Percentiles rank a stretch among this genome's conserved stretches.
Conservation (phyloP, 148 eudicot species). For the Heliosperma pusillum region DNA sequence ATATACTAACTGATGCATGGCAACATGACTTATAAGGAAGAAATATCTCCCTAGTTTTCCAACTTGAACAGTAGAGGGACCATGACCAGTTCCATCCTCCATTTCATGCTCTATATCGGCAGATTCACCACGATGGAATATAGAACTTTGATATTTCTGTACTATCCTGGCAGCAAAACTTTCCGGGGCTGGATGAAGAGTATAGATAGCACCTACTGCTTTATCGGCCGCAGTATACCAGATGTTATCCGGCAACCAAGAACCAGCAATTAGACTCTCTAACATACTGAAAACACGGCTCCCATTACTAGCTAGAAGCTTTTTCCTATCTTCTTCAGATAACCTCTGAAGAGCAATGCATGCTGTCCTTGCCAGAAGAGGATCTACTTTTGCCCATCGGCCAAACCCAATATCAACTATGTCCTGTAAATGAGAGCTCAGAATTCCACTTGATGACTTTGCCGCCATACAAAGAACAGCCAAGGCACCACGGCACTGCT, state of each 20-base stretch:
- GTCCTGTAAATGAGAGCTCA: slow-evolving; percentile 88
- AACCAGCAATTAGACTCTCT: slow-evolving; percentile 65
- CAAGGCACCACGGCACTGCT: slow-evolving; percentile 94
- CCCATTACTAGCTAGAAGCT: slow-evolving; percentile 54
- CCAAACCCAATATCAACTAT: slow-evolving; percentile 96
- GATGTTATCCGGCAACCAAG: slow-evolving; percentile 73
- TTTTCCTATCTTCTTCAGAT: slow-evolving; percentile 83
- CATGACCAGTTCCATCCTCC: slow-evolving; percentile 32
- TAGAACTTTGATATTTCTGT: slow-evolving; percentile 53
- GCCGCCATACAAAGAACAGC: slow-evolving; percentile 93
- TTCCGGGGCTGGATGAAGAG: slow-evolving; percentile 89
- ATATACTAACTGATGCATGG: slow-evolving; percentile 89
- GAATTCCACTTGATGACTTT: slow-evolving; percentile 61
- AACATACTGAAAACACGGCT: slow-evolving; percentile 62
- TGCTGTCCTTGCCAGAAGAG: slow-evolving; percentile 94
- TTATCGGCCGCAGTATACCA: slow-evolving; percentile 93
- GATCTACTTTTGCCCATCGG: slow-evolving; percentile 95
- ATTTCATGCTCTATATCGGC: slow-evolving; percentile 40
- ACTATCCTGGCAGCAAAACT: slow-evolving; percentile 65
- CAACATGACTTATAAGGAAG: slow-evolving; percentile 76
- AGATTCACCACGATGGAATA: slow-evolving; percentile 42
- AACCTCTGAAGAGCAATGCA: slow-evolving; percentile 83
- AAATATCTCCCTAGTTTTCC: slow-evolving; percentile 74
- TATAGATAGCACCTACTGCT: slow-evolving; percentile 80
- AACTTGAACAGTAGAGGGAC: slow-evolving; percentile 58